A percentile compares a stretch with the other conserved stretches of the same genome.
These are phyloP conservation scores for Astrephomene gubernaculifera DNA, from an alignment of 139 green algal species.

Conservation along the genomic window DNA sequence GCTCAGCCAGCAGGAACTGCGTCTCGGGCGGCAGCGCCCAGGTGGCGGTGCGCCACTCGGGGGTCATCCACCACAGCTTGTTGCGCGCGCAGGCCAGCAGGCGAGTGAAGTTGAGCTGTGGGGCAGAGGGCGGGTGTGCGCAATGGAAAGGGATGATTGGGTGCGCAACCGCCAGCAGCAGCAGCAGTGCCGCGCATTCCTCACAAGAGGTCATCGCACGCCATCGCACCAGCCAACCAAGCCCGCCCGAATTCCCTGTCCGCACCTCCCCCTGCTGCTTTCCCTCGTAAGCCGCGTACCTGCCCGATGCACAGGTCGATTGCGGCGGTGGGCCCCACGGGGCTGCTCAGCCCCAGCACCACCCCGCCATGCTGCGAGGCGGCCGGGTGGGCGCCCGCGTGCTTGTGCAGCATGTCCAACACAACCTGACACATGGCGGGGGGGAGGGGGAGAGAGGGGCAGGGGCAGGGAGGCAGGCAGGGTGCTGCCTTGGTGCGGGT, in stretches of 20 bases:
- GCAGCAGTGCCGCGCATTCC: too few relatives aligned
- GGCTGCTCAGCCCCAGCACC: conserved; percentile 58
- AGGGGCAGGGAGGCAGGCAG: not conserved
- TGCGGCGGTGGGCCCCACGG: not conserved
- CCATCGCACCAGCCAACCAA: too few relatives aligned
- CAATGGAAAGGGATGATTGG: too few relatives aligned
- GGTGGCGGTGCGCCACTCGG: conserved; percentile 84
- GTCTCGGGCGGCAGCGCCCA: conserved; percentile 88
- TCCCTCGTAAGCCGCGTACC: conserved; percentile 40
- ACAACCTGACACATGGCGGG: conserved; percentile 8
- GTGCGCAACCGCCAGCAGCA: too few relatives aligned
- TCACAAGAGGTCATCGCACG: not conserved
- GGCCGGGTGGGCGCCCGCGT: not conserved
- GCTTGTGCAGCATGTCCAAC: conserved; percentile 39
- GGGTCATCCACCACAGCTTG: conserved; percentile 96
- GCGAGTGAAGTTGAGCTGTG: conserved; percentile 60
- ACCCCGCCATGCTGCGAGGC: conserved; percentile 24
- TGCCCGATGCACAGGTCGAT: conserved; percentile 35
- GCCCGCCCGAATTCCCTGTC: not conserved
- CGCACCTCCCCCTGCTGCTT: not conserved
- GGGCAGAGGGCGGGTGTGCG: not conserved
- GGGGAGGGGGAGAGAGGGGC: not conserved
- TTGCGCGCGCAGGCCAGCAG: conserved; percentile 81
- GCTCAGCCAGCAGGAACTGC: conserved; percentile 92
- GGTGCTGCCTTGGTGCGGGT: not conserved